phyloP scores from a whole-genome alignment of 805 yeast genomes.

The Pichia scutulata region DNA sequence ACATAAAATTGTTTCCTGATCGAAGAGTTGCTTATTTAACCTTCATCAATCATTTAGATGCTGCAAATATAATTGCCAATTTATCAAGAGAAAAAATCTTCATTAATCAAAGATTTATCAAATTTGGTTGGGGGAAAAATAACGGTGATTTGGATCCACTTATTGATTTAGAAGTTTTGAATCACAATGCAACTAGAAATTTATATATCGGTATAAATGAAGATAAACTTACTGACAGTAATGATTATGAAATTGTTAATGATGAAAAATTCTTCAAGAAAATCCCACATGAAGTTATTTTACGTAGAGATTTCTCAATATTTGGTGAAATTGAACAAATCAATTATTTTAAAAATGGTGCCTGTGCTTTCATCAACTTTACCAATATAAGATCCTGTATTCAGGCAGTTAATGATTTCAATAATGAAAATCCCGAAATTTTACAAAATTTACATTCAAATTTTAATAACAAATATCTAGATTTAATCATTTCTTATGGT shows the following conservation, averaged over 20 bases:
- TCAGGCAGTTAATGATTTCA: constrained; percentile 52
- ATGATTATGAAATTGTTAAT: not conserved
- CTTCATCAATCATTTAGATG: constrained; percentile 55
- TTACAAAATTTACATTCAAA: constrained; percentile 28
- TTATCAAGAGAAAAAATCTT: constrained; percentile 42
- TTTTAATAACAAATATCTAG: constrained; percentile 39
- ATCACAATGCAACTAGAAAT: constrained; percentile 69
- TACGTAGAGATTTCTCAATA: constrained; percentile 51
- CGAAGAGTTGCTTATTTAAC: constrained; percentile 62
- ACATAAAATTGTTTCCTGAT: constrained; percentile 40
- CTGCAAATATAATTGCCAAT: constrained; percentile 58
- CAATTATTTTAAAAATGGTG: constrained; percentile 58
- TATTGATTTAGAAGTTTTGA: constrained; percentile 47
- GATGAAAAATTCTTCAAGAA: not conserved
- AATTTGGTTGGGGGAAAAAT: constrained; percentile 68
- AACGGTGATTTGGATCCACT: constrained; percentile 54
- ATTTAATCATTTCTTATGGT: constrained; percentile 59
- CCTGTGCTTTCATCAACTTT: constrained; percentile 72
- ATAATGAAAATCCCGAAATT: constrained; percentile 23
- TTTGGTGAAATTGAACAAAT: constrained; percentile 76
- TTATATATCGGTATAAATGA: constrained; percentile 54
- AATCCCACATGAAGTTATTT: constrained; percentile 40
- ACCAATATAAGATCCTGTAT: constrained; percentile 57
- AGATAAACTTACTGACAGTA: constrained; percentile 13
- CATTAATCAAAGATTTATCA: constrained; percentile 53